phyloP scores from a whole-genome alignment of 2,329 filamentous ascomycete species.

The Periconia sp. region DNA sequence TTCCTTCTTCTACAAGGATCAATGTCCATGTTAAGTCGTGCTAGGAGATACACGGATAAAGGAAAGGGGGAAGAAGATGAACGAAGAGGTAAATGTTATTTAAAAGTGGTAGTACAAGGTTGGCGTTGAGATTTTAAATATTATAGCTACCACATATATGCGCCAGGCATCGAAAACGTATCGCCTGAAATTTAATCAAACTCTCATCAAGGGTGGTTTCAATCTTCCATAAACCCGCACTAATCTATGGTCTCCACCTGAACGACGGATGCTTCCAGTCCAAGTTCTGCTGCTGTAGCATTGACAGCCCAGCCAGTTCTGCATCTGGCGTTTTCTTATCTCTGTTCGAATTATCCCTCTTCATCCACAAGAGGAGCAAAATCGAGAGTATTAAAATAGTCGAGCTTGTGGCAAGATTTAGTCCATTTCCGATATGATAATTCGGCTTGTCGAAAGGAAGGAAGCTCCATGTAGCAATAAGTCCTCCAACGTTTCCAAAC shows the following conservation, averaged over 20 bases:
- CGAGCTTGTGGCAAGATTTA: constrained; percentile 67
- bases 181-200: no score
- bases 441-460: constrained; percentile 64
- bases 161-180: no score
- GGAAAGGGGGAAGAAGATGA: no score
- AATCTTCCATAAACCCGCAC: not conserved
- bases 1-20: no score
- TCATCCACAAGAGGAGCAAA: constrained; percentile 61
- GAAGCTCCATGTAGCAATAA: constrained; percentile 68
- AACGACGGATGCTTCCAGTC: constrained; percentile 61
- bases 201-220: no score
- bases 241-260: constrained; percentile 55
- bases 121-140: no score
- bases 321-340: constrained; percentile 57
- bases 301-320: constrained; percentile 55
- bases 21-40: no score
- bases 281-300: constrained; percentile 34
- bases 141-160: no score
- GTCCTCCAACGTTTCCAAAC: constrained; percentile 71
- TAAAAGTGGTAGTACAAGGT: no score
- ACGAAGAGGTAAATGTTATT: no score
- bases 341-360: constrained; percentile 61
- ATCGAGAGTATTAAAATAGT: constrained; percentile 57
- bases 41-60: no score
- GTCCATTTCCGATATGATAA: constrained; percentile 70